Conservation (phyloP, 148 eudicot genomes). For the Spergularia marina region DNA sequence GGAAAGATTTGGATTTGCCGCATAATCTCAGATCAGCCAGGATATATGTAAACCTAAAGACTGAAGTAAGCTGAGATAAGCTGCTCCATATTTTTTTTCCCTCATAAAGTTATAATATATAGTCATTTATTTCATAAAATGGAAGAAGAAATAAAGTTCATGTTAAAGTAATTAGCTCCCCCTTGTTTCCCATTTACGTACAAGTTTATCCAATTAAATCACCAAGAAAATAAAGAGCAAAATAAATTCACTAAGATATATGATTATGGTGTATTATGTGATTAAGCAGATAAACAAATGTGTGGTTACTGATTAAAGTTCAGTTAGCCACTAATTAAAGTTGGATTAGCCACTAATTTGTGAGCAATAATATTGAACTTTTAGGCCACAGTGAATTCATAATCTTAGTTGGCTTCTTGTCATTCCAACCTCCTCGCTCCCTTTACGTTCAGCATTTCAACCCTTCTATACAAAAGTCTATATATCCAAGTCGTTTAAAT, state of each 20-base stretch:
- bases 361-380: conserved; percentile 1
- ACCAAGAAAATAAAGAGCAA: neutral
- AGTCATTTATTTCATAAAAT: neutral
- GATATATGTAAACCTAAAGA: too few species aligned
- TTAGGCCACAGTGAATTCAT: neutral
- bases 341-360: too few species aligned
- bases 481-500: too few species aligned
- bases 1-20: neutral
- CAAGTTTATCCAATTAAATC: conserved; percentile 11
- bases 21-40: too few species aligned
- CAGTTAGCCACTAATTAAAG: neutral
- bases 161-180: neutral
- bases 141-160: neutral
- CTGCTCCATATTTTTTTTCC: neutral
- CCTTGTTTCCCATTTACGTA: neutral
- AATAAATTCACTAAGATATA: too few species aligned
- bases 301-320: conserved; percentile 16
- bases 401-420: conserved; percentile 12
- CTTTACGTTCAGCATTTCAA: neutral
- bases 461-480: neutral
- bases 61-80: conserved; percentile 3
- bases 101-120: neutral
- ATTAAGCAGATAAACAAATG: conserved; percentile 14
- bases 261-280: conserved; percentile 3
- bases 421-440: neutral